Conservation (phyloP, 1,284 basidiomycete genomes). For the Wolfiporia cocos region DNA sequence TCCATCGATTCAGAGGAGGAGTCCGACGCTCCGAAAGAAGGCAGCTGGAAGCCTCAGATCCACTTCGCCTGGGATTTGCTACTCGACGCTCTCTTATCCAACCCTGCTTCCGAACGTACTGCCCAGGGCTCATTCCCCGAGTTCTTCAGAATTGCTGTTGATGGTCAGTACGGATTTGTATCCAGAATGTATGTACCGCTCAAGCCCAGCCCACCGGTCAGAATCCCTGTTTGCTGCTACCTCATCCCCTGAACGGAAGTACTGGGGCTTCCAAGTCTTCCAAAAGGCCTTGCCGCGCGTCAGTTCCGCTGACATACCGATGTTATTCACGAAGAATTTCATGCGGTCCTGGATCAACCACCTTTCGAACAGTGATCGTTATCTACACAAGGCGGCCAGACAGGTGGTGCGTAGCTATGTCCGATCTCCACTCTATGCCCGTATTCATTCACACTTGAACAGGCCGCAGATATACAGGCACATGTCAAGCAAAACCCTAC, state of each 20-base stretch:
- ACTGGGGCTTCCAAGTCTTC: slow-evolving; percentile 94
- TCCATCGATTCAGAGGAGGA: slow-evolving; percentile 49
- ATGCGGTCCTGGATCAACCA: slow-evolving; percentile 98
- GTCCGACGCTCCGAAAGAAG: slow-evolving; percentile 37
- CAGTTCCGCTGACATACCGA: slow-evolving; percentile 62
- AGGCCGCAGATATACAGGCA: slow-evolving; percentile 73
- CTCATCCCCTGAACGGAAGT: slow-evolving; percentile 87
- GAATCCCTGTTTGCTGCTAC: slow-evolving; percentile 85
- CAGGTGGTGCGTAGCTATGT: slow-evolving; percentile 53
- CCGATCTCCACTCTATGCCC: slow-evolving; percentile 1
- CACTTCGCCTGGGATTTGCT: slow-evolving; percentile 92
- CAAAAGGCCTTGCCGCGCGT: slow-evolving; percentile 74
- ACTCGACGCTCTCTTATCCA: slow-evolving; percentile 68
- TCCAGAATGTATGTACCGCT: slow-evolving; percentile 5
- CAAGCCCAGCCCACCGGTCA: slow-evolving; percentile 31
- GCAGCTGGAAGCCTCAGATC: slow-evolving; percentile 85
- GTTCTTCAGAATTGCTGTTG: slow-evolving; percentile 87
- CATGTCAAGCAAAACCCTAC: slow-evolving; percentile 75
- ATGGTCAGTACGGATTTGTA: slow-evolving; percentile 49
- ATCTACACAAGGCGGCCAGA: slow-evolving; percentile 84
- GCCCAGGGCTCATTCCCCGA: slow-evolving; percentile 76
- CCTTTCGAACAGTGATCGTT: slow-evolving; percentile 80
- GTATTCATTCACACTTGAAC: not conserved
- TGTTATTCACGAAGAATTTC: slow-evolving; percentile 93
- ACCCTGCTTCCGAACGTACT: slow-evolving; percentile 28